Conservation (phyloP, 768 basidiomycete genomes). For the Sarcodon aspratus region DNA sequence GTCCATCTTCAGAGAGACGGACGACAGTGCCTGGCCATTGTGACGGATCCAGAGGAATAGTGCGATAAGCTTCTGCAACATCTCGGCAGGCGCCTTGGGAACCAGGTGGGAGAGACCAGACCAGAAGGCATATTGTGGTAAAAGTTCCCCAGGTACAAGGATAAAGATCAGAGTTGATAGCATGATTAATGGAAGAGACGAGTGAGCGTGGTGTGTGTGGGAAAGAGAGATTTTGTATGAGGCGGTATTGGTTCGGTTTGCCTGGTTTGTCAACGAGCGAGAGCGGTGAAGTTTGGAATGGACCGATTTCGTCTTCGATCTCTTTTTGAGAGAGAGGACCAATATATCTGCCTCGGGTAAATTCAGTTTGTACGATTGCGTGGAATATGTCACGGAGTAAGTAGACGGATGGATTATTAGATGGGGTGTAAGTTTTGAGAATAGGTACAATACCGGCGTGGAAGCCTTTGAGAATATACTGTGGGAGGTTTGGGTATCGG, state of each 20-base stretch:
- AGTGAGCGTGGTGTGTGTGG: too few species aligned
- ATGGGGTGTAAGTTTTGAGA: conserved; percentile 15
- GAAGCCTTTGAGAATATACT: conserved; percentile 20
- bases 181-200: conserved; percentile 16
- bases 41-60: too few species aligned
- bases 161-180: too few species aligned
- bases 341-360: background rate
- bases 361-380: too few species aligned
- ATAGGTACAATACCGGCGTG: conserved; percentile 21
- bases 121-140: conserved; percentile 15
- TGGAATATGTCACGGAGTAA: background rate
- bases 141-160: too few species aligned
- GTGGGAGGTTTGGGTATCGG: conserved; percentile 16
- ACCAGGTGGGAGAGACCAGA: conserved; percentile 23
- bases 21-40: too few species aligned
- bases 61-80: conserved; percentile 29
- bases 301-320: conserved; percentile 9
- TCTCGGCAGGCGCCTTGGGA: too few species aligned
- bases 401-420: conserved; percentile 17
- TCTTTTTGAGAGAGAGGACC: conserved; percentile 1
- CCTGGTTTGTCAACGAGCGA: conserved; percentile 18
- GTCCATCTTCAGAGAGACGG: too few species aligned
- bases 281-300: too few species aligned
- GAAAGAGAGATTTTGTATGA: conserved; percentile 22
- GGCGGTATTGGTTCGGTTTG: conserved; percentile 10